phyloP scores from a whole-genome alignment of 768 basidiomycete species.

The Lentinula raphanica region DNA sequence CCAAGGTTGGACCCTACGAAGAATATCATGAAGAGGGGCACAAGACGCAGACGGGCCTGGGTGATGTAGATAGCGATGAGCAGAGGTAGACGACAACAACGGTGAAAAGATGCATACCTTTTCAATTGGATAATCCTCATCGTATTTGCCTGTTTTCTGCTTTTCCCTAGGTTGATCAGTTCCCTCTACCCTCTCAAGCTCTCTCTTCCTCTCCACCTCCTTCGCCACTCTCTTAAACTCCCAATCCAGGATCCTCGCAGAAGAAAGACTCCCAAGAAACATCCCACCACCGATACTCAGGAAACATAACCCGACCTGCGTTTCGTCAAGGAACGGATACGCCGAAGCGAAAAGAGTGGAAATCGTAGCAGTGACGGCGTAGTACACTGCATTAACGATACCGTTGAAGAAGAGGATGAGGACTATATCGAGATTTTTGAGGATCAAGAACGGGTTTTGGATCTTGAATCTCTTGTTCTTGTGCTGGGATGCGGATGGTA shows the following conservation, averaged over 20 bases:
- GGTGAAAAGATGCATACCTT: slow-evolving; percentile 15
- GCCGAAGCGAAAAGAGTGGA: slow-evolving; percentile 36
- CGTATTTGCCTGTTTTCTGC: slow-evolving; percentile 12
- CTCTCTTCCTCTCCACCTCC: slow-evolving; percentile 15
- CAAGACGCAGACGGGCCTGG: slow-evolving; percentile 31
- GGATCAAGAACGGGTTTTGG: slow-evolving; percentile 27
- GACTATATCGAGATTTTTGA: slow-evolving; percentile 32
- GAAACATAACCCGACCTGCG: slow-evolving; percentile 53
- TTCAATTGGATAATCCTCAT: slow-evolving; percentile 37
- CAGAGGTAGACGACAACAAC: too few relatives aligned
- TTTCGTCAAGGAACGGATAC: slow-evolving; percentile 39
- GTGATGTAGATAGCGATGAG: too few relatives aligned
- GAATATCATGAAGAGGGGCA: slow-evolving; percentile 26
- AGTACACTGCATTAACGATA: slow-evolving; percentile 31
- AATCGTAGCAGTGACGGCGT: slow-evolving; percentile 36
- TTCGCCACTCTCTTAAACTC: slow-evolving; percentile 39
- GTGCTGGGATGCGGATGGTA: slow-evolving; percentile 16
- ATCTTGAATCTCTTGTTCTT: too few relatives aligned
- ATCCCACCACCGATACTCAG: slow-evolving; percentile 51
- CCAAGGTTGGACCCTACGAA: slow-evolving; percentile 29
- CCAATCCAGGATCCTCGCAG: slow-evolving; percentile 44
- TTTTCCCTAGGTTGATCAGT: neutral
- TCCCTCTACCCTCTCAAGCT: neutral
- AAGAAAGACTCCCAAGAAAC: slow-evolving; percentile 34
- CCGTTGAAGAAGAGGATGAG: slow-evolving; percentile 31